Conservation (phyloP, 2,329 filamentous ascomycete species). For the Ceratocystis destructans region DNA sequence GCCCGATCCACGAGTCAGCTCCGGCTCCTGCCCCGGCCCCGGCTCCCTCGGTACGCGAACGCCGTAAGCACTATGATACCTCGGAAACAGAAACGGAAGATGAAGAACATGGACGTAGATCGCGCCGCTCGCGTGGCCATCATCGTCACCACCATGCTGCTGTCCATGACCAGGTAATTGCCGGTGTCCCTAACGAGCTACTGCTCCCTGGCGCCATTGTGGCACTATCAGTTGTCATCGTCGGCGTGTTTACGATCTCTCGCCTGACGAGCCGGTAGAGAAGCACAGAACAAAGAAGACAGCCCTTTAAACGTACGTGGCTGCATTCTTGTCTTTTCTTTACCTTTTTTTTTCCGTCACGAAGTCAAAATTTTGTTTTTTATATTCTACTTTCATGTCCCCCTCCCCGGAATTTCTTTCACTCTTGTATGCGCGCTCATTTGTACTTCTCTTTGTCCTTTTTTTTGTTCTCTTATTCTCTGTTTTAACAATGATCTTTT, state of each 20-base stretch:
- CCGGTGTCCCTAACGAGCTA: conserved; percentile 86
- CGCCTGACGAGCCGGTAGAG: conserved; percentile 45
- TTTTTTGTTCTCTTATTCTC: conserved; percentile 10
- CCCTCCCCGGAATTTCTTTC: background rate
- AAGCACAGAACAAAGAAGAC: conserved; percentile 5
- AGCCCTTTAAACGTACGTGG: background rate
- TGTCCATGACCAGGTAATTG: conserved; percentile 64
- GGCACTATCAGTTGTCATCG: conserved; percentile 84
- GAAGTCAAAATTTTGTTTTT: conserved; percentile 6
- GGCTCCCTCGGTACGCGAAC: conserved; percentile 35
- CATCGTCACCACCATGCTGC: conserved; percentile 21
- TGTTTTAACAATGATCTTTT: conserved; percentile 6
- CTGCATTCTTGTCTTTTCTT: background rate
- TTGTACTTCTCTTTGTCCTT: background rate
- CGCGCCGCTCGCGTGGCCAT: conserved; percentile 29
- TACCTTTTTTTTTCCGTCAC: background rate
- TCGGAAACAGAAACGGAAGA: conserved; percentile 48
- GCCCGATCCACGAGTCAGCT: conserved; percentile 30
- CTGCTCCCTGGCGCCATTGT: conserved; percentile 88
- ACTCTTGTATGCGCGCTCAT: background rate
- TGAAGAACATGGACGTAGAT: conserved; percentile 34
- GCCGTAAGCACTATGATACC: conserved; percentile 34
- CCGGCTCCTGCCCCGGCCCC: conserved; percentile 35
- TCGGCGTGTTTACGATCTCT: conserved; percentile 81
- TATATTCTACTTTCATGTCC: conserved; percentile 2